phyloP scores from a whole-genome alignment of 2,329 filamentous ascomycete genomes.

The Phaeoacremonium minimum region DNA sequence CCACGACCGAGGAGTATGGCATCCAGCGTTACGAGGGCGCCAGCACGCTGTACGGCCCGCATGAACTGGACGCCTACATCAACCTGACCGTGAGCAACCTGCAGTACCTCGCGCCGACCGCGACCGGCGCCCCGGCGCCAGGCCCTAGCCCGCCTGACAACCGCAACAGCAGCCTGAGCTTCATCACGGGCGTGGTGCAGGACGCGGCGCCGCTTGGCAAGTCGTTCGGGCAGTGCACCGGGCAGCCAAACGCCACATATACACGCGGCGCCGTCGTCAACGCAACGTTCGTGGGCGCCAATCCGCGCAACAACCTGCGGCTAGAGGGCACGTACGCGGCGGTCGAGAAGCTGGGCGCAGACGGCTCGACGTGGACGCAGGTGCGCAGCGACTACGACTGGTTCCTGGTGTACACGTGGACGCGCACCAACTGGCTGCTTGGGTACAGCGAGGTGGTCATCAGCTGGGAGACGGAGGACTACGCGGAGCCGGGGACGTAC shows the following conservation, averaged over 20 bases:
- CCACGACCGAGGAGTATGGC: constrained; percentile 43
- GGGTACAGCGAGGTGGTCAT: constrained; percentile 74
- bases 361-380: constrained; percentile 49
- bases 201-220: constrained; percentile 65
- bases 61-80: constrained; percentile 82
- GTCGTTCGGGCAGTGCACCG: constrained; percentile 64
- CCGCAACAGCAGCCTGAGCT: constrained; percentile 67
- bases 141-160: constrained; percentile 75
- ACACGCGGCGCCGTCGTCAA: constrained; percentile 53
- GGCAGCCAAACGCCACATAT: constrained; percentile 48
- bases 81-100: constrained; percentile 75
- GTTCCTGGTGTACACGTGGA: constrained; percentile 77
- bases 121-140: constrained; percentile 34
- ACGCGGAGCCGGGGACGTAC: constrained; percentile 60
- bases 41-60: constrained; percentile 80
- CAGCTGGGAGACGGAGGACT: constrained; percentile 69
- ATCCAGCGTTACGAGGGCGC: constrained; percentile 94
- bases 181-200: constrained; percentile 75
- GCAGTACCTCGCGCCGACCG: constrained; percentile 54
- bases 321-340: constrained; percentile 74
- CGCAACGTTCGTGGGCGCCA: constrained; percentile 76
- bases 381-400: constrained; percentile 79
- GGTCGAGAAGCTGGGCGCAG: constrained; percentile 57
- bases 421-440: constrained; percentile 62
- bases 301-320: constrained; percentile 80